Conservation (phyloP, 176 grass and related monocot genomes). For the Zoysia japonica region DNA sequence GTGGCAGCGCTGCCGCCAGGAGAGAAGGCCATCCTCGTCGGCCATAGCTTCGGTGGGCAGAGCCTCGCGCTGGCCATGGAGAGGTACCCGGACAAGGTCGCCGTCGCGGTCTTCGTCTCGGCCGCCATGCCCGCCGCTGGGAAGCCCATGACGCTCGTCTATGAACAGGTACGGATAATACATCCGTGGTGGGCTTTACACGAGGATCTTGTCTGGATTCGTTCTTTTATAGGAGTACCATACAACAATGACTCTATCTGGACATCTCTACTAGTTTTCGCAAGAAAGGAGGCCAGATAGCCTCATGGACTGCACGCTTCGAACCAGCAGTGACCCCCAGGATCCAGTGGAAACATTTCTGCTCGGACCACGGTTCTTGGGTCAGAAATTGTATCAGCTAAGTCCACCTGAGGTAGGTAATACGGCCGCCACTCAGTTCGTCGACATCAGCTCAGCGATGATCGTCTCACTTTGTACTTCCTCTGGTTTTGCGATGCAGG, state of each 20-base stretch:
- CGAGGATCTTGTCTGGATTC: too few relatives aligned
- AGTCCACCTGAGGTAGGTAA: not conserved
- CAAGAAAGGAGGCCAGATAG: constrained; percentile 2
- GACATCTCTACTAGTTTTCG: not conserved
- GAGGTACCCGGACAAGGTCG: constrained; percentile 41
- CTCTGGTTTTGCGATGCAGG: constrained; percentile 3
- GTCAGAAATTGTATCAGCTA: constrained; percentile 5
- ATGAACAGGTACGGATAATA: constrained; percentile 21
- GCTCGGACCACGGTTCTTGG: constrained; percentile 30
- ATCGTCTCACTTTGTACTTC: not conserved
- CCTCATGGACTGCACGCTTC: constrained; percentile 24
- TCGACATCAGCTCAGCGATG: too few relatives aligned
- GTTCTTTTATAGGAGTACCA: too few relatives aligned
- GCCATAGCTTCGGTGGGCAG: not conserved
- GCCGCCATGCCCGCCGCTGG: constrained; percentile 34
- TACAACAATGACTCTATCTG: not conserved
- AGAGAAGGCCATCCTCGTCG: constrained; percentile 44
- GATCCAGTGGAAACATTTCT: constrained; percentile 7
- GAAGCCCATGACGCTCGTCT: not conserved
- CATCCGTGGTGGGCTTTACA: too few relatives aligned
- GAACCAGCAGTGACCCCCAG: not conserved
- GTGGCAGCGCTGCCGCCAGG: constrained; percentile 22
- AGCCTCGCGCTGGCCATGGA: constrained; percentile 53
- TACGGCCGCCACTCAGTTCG: too few relatives aligned
- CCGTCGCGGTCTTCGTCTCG: constrained; percentile 46